A percentile compares a stretch with the other conserved stretches of the same genome.
Conservation (phyloP, 805 yeast species). For the Candida mattraensis region DNA sequence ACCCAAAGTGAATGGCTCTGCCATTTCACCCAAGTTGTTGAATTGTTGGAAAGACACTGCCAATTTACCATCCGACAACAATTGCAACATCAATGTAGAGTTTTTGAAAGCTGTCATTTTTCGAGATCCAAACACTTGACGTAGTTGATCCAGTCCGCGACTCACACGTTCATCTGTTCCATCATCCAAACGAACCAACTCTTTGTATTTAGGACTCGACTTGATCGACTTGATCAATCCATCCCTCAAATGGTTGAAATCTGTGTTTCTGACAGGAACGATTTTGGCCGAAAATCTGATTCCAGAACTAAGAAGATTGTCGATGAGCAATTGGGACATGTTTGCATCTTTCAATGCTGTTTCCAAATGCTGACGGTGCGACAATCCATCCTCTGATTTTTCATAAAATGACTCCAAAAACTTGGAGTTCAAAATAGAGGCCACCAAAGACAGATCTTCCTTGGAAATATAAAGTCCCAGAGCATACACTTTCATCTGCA, state of each 20-base stretch:
- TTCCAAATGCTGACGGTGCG: conserved; percentile 42
- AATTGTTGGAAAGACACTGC: conserved; percentile 43
- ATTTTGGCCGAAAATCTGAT: conserved; percentile 71
- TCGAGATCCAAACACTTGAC: conserved; percentile 54
- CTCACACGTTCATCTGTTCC: conserved; percentile 35
- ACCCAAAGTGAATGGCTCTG: conserved; percentile 48
- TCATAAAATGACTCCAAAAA: conserved; percentile 37
- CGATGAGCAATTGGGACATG: conserved; percentile 52
- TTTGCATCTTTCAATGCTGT: conserved; percentile 50
- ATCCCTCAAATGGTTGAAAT: conserved; percentile 84
- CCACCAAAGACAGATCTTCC: conserved; percentile 48
- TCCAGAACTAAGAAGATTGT: conserved; percentile 55
- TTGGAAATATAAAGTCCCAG: conserved; percentile 76
- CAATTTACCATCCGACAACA: conserved; percentile 47
- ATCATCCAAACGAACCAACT: conserved; percentile 41
- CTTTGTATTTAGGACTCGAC: conserved; percentile 61
- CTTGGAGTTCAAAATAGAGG: conserved; percentile 43
- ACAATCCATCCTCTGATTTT: conserved; percentile 6
- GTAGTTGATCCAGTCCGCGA: conserved; percentile 64
- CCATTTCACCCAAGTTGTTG: conserved; percentile 34
- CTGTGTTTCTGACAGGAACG: conserved; percentile 87
- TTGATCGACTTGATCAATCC: conserved; percentile 81
- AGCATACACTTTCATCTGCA: conserved; percentile 82
- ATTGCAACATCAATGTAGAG: conserved; percentile 61
- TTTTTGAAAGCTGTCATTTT: conserved; percentile 77